Base-by-base conservation (phyloP, 306 rosid species). In the Dalbergia cochinchinensis region DNA sequence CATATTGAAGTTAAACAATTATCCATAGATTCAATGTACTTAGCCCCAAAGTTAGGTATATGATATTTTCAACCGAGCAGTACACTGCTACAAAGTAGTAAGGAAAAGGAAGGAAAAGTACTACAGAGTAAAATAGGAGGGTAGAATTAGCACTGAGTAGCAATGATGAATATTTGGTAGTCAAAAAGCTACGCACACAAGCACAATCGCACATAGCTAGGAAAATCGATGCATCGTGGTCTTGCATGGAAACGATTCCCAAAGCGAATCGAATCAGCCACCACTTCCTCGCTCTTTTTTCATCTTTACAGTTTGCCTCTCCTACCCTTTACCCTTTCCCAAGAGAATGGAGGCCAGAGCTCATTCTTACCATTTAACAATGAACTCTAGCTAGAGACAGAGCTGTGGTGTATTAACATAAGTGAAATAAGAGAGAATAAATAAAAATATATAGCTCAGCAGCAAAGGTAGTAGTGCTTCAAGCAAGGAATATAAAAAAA, bases 181-280 rank as follows among this genome's bases (percentile, higher is more conserved):
- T 63, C 45, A 62, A 76, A 63, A 63, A 71, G 53, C 53, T 48
- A 12, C 22, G 79, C 69, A 41, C 59, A 60, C 9, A 73, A 11
- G 22, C 22, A 20, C 0, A 73, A 11, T 41, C 41, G 57, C 14
- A 14, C 15, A 60, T 31, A 14, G 9, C 44, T 31, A 73, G 87
- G 81, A 77, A 62, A 66, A 31, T 33, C 11, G 47, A 42, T 42
- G 6, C 11, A 42, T 85, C 88, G 89, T 88, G 82, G 90, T 81
- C 80, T 57, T 92, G 97, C 92, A 92, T 92, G 94, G 92, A 88
- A 85, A 71, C 86, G 92, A 80, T 85, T 88, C 87, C 90, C 92
- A 53, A 42, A 8, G 47, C 47, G 11, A 42, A 42, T 42, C 47
- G 47, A 42, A 42, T 42, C 47, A 42, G 47, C 11, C 47, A 37